Conservation (phyloP, 208 protist species). For the Acanthamoeba royreba region DNA sequence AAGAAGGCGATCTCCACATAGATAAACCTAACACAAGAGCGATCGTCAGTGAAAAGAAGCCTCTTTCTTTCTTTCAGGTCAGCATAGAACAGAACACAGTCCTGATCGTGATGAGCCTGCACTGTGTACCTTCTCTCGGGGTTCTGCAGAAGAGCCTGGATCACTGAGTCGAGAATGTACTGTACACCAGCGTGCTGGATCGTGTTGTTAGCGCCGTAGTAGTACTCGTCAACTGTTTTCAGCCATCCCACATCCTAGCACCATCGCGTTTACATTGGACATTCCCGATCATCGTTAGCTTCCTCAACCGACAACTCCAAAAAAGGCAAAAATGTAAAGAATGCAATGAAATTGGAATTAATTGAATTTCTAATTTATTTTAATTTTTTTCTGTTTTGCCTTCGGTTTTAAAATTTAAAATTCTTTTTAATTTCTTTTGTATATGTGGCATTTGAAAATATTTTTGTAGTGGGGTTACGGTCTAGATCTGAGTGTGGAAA, state of each 20-base stretch:
- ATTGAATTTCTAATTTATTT: too few species aligned
- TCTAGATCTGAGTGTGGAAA: too few species aligned
- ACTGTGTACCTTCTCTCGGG: neutral
- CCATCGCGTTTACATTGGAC: neutral
- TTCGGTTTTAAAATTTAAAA: too few species aligned
- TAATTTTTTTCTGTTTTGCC: too few species aligned
- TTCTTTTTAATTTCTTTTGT: too few species aligned
- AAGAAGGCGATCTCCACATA: constrained; percentile 54
- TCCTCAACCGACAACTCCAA: neutral
- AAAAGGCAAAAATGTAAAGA: neutral
- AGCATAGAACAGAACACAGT: too few species aligned
- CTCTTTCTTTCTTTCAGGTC: too few species aligned
- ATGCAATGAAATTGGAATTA: too few species aligned
- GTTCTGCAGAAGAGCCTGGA: neutral
- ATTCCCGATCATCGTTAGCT: neutral
- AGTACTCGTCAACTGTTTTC: constrained; percentile 69
- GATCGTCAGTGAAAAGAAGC: neutral
- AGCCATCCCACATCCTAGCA: constrained; percentile 61
- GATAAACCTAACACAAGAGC: neutral
- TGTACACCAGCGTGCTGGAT: constrained; percentile 65
- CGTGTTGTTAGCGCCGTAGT: constrained; percentile 65
- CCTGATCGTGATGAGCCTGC: too few species aligned
- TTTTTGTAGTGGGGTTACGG: too few species aligned
- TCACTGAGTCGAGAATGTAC: constrained; percentile 66
- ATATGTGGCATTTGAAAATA: too few species aligned